Evolutionary conservation across 345 rosid genomes (phyloP).

Genomic region (Arabis hirsuta): DNA sequence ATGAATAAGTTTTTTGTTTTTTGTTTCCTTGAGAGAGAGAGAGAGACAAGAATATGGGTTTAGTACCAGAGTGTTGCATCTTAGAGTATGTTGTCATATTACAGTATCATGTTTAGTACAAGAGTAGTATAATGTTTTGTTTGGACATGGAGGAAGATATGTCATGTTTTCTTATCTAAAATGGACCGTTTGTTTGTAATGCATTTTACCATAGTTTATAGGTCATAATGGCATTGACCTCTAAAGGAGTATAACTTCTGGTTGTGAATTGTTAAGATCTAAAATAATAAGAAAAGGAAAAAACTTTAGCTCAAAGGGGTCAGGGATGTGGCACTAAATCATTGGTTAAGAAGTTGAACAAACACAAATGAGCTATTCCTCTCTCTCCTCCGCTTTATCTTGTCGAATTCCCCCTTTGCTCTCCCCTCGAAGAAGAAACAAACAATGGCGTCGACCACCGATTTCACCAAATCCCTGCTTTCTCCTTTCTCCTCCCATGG

Average conservation of each 20-base stretch:
- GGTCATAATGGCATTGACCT: too few relatives aligned
- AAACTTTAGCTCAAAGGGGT: too few relatives aligned
- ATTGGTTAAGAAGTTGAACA: background rate
- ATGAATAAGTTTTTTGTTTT: background rate
- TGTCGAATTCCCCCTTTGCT: background rate
- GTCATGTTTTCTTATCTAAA: background rate
- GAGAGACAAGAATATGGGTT: background rate
- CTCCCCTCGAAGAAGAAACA: background rate
- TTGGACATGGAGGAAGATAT: background rate
- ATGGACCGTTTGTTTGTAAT: too few relatives aligned
- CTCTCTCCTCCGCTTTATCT: conserved; percentile 13
- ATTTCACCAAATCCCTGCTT: conserved; percentile 46
- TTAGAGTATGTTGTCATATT: background rate
- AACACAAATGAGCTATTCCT: background rate
- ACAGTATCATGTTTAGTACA: background rate
- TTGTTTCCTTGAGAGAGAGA: background rate
- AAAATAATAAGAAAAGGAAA: too few relatives aligned
- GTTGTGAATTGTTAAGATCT: too few relatives aligned
- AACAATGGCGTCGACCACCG: conserved; percentile 59
- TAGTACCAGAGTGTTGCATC: background rate
- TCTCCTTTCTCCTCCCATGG: conserved; percentile 50
- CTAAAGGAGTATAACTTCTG: too few relatives aligned
- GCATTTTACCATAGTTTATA: too few relatives aligned
- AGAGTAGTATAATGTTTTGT: background rate
- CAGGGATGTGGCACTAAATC: background rate